These are phyloP conservation scores for Chalciporus sphaerocephalus DNA, from an alignment of 768 basidiomycete genomes.

Conservation along the genomic window DNA sequence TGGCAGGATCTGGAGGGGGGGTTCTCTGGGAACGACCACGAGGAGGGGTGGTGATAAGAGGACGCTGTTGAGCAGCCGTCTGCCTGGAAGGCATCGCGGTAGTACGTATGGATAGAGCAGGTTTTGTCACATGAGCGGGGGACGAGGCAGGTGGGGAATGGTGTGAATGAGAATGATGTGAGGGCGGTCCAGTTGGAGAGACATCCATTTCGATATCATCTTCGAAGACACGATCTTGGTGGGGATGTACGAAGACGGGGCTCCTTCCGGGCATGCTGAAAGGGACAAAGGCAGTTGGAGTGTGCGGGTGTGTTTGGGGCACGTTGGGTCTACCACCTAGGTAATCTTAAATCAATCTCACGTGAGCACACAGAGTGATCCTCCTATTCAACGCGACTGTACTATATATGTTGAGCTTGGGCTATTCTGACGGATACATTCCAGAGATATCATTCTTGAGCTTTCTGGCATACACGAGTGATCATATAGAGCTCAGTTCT, in stretches of 20 bases:
- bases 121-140: constrained; percentile 5
- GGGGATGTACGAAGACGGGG: constrained; percentile 13
- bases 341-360: neutral
- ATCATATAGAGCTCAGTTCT: no score
- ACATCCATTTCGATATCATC: constrained; percentile 36
- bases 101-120: constrained; percentile 12
- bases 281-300: constrained; percentile 10
- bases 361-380: no score
- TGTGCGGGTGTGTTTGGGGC: constrained; percentile 15
- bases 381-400: no score
- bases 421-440: no score
- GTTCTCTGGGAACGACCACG: constrained; percentile 11
- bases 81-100: constrained; percentile 11
- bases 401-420: no score
- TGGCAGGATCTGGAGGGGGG: constrained; percentile 43
- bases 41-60: constrained; percentile 9
- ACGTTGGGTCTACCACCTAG: no score
- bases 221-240: constrained; percentile 28
- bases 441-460: no score
- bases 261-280: constrained; percentile 24
- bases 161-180: neutral
- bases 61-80: constrained; percentile 16
- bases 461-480: no score
- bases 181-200: constrained; percentile 2
- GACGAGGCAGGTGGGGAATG: neutral